Evolutionary conservation across 1,284 basidiomycete genomes (phyloP).

Genomic region (Ceratobasidium sp.): DNA sequence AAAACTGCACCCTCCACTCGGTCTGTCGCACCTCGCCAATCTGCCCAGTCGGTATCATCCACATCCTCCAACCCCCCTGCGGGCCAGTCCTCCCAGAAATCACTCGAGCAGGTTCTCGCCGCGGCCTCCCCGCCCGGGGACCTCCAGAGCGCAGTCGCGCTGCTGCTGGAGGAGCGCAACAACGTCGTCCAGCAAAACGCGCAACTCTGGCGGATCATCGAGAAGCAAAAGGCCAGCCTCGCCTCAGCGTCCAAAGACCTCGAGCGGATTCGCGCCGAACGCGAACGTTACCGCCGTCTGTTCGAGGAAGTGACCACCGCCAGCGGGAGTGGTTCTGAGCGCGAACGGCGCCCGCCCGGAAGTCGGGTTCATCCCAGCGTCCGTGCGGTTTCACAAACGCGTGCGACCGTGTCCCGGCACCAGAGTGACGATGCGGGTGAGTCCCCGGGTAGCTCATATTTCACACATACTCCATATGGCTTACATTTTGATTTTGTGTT

Average conservation of each 20-base stretch:
- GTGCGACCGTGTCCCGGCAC: conserved; percentile 19
- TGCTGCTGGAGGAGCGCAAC: conserved; percentile 80
- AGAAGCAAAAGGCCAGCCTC: conserved; percentile 69
- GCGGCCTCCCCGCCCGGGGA: conserved; percentile 51
- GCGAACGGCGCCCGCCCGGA: conserved; percentile 52
- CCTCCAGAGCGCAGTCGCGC: conserved; percentile 72
- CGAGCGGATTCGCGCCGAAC: conserved; percentile 80
- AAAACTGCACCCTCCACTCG: conserved; percentile 21
- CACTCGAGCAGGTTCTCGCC: conserved; percentile 48
- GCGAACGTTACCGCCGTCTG: conserved; percentile 63
- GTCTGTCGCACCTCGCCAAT: conserved; percentile 28
- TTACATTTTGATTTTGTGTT: not conserved
- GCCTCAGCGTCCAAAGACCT: conserved; percentile 78
- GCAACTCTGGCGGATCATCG: conserved; percentile 91
- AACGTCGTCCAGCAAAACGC: conserved; percentile 80
- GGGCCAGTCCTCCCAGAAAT: conserved; percentile 36
- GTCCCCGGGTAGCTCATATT: conserved; percentile 53
- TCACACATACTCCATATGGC: conserved; percentile 16
- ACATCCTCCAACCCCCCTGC: conserved; percentile 10
- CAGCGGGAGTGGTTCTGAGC: conserved; percentile 50
- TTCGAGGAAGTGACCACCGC: conserved; percentile 42
- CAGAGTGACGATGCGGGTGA: conserved; percentile 39
- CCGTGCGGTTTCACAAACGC: conserved; percentile 9
- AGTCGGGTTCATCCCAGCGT: conserved; percentile 26
- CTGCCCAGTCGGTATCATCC: conserved; percentile 33